Evolutionary conservation across 2,329 filamentous ascomycete genomes (phyloP), one percentile per base, ranked within the genome.

Genomic region (Pseudogymnoascus sp.): DNA sequence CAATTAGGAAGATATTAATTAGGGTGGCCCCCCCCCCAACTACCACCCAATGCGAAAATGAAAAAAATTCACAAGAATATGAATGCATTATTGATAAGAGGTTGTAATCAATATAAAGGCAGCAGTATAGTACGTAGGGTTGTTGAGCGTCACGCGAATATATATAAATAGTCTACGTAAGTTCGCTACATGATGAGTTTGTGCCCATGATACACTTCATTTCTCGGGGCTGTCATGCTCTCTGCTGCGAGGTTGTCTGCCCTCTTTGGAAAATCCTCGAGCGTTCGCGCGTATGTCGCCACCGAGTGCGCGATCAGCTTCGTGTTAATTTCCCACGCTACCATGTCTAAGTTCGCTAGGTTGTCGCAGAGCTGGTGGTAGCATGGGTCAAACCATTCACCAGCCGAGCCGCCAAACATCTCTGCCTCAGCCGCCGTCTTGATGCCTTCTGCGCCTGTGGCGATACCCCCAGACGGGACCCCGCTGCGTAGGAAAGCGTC

Each of bases 371-470:
- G 76, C 72, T 85, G 79, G 71, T 88, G 83, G 70, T 87, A 86
- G 77, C 83, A 84, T 40, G 79, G 77, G 69, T 88, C 82, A 66
- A 82, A 83, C 78, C 81, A 81, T 25, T 80, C 76, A 18, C 83
- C 88, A 0, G 85, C 87, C 65, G 80, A 77, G 38, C 90, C 90
- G n/a, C 90, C 89, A 72, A 91, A 93, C 75, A 85, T 75, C 42
- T 76, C 77, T 1, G 76, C 82, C 72, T 93, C 87, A 36, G 85
- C 80, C 60, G 80, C 76, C 0, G 88, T 91, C 83, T 92, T 93
- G 76, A 90, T 74, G 11, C 83, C 88, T 74, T 93, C 89, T 1
- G 90, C 90, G 40, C 90, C 90, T 1, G 89, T 91, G 62, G 89
- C 88, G 65, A 93, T 84, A 31, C 90, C 90, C 23, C 90, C 89